Conservation (phyloP, 106 monocot genomes). For the Allium fistulosum region DNA sequence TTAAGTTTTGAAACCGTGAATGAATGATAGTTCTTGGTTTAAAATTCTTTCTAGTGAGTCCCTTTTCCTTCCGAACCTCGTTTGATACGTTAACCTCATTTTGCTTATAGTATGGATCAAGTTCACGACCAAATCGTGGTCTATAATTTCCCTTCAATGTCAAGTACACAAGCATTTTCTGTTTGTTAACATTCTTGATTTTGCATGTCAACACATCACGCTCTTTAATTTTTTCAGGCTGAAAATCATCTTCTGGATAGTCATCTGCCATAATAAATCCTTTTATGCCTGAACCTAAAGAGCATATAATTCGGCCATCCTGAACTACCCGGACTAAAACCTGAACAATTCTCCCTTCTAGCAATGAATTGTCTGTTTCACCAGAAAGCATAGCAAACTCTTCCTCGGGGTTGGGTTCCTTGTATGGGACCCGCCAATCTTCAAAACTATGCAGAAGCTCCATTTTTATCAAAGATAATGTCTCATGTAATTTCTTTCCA, state of each 20-base stretch:
- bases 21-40: slow-evolving; percentile 94
- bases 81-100: slow-evolving; percentile 37
- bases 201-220: slow-evolving; percentile 86
- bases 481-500: slow-evolving; percentile 47
- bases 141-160: slow-evolving; percentile 59
- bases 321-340: slow-evolving; percentile 65
- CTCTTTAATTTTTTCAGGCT: slow-evolving; percentile 50
- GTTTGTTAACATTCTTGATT: slow-evolving; percentile 64
- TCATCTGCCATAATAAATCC: slow-evolving; percentile 59
- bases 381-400: slow-evolving; percentile 85
- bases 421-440: slow-evolving; percentile 62
- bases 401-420: slow-evolving; percentile 70
- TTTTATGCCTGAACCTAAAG: slow-evolving; percentile 74
- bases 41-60: slow-evolving; percentile 61
- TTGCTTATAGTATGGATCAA: slow-evolving; percentile 51
- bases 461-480: slow-evolving; percentile 71
- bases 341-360: slow-evolving; percentile 80
- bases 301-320: slow-evolving; percentile 62
- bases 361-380: slow-evolving; percentile 86
- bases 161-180: slow-evolving; percentile 53
- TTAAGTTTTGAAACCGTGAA: slow-evolving; percentile 83
- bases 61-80: slow-evolving; percentile 59
- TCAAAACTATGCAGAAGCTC: slow-evolving; percentile 79
- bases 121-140: slow-evolving; percentile 15
- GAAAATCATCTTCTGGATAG: slow-evolving; percentile 47